Evolutionary conservation across 106 monocot species (phyloP).

Genomic region (Chionographis japonica): DNA sequence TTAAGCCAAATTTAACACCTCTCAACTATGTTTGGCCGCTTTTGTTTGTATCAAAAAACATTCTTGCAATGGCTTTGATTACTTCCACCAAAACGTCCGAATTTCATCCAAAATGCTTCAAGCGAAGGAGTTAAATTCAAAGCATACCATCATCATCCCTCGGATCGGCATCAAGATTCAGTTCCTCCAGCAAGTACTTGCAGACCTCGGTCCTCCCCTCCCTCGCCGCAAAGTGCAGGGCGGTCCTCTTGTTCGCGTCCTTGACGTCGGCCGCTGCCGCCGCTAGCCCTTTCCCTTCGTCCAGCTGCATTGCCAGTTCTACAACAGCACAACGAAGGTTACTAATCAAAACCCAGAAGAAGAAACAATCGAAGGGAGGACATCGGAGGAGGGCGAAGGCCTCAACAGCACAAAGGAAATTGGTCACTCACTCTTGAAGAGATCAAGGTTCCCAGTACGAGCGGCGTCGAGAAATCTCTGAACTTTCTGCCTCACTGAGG

Average conservation of each 20-base stretch:
- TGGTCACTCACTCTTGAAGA: slow-evolving; percentile 56
- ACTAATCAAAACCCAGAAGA: not conserved
- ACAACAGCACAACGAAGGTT: slow-evolving; percentile 3
- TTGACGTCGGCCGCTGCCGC: slow-evolving; percentile 66
- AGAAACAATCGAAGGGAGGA: not conserved
- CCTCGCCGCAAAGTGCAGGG: slow-evolving; percentile 90
- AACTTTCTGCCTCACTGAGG: slow-evolving; percentile 65
- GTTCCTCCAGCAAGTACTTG: slow-evolving; percentile 70
- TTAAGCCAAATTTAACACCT: no score
- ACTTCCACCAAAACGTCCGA: no score
- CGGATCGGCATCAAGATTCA: slow-evolving; percentile 63
- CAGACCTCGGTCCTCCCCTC: slow-evolving; percentile 80
- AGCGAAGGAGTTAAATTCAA: not conserved
- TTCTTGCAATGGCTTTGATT: no score
- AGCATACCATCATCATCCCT: slow-evolving; percentile 78
- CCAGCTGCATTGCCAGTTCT: slow-evolving; percentile 58
- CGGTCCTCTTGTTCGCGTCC: slow-evolving; percentile 92
- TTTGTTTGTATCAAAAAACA: no score
- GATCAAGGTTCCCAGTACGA: slow-evolving; percentile 60
- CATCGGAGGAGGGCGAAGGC: not conserved
- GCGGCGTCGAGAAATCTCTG: slow-evolving; percentile 84
- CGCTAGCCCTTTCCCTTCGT: slow-evolving; percentile 61
- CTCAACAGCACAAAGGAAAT: not conserved
- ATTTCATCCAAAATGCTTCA: not conserved
- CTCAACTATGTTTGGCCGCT: no score